Evolutionary conservation across 78 protist species (phyloP), one percentile per base, ranked within the genome.

Genomic region (Dictyostelium purpureum): DNA sequence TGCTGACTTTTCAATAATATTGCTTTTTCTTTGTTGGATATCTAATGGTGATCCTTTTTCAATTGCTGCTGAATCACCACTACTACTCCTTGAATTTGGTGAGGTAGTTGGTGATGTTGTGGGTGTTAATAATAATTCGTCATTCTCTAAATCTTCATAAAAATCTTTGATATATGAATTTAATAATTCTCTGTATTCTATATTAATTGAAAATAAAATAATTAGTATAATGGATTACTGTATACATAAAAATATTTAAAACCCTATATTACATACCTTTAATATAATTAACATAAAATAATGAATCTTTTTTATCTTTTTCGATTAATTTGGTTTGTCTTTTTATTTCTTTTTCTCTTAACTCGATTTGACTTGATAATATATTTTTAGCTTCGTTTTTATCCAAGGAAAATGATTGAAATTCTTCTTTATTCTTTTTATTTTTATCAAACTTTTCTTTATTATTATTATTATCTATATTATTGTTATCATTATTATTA

Each of bases 261-360:
- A 19, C 26, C 21, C 7, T 54, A 24, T 54, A 54, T 12, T 0
- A 54, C 63, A 31, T 80, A 80, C 89, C 89, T 63, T 85, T 85
- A 7, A 85, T 85, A 21, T 35, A 63, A 85, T 73, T 85, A 28
- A 73, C 28, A 43, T 74, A 85, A 21, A 26, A 26, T 14, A 85
- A 42, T 33, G 83, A 85, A 74, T 85, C 92, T 40, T 57, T 57
- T 73, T 73, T 85, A 59, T 85, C 92, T 35, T 85, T 85, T 63
- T 85, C 92, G n/a, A 82, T 82, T 4, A 85, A 57, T 47, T 70
- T 66, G 3, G 92, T 85, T 59, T 71, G 61, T 56, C 92, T 42
- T 21, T 73, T 79, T 2, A 85, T 85, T 35, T 85, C 92, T 61
- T 65, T 70, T 73, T 85, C 92, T 74, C 82, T 85, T 33, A 63